Evolutionary conservation across 768 basidiomycete genomes (phyloP).

Genomic region (Hygrophoropsis aurantiaca): DNA sequence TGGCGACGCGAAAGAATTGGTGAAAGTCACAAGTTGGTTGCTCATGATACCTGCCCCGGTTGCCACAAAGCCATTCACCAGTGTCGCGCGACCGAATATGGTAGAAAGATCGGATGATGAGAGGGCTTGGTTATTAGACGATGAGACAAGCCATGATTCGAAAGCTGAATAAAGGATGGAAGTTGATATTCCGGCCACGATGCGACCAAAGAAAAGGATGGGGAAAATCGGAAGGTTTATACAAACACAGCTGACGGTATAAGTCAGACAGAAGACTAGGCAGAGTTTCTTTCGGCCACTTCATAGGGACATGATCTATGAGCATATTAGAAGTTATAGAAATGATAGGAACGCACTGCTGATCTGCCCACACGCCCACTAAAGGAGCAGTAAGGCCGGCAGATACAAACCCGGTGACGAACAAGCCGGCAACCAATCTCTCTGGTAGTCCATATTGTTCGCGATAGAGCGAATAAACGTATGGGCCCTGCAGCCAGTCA

Average conservation of each 20-base stretch:
- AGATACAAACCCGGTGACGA: conserved; percentile 75
- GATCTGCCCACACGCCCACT: conserved; percentile 77
- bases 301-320: conserved; percentile 1
- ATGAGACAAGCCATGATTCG: conserved; percentile 75
- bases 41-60: conserved; percentile 63
- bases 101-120: conserved; percentile 58
- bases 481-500: conserved; percentile 81
- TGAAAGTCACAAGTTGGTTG: conserved; percentile 59
- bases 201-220: conserved; percentile 59
- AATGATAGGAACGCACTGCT: conserved; percentile 48
- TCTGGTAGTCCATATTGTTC: conserved; percentile 68
- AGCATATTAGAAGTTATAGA: not conserved
- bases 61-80: conserved; percentile 74
- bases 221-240: conserved; percentile 58
- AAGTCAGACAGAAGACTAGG: conserved; percentile 70
- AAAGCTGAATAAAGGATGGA: conserved; percentile 76
- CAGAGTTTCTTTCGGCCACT: conserved; percentile 72
- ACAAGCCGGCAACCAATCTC: conserved; percentile 64
- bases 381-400: conserved; percentile 70
- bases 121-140: conserved; percentile 51
- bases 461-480: conserved; percentile 71
- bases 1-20: conserved; percentile 56
- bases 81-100: conserved; percentile 73
- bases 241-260: conserved; percentile 57
- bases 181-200: conserved; percentile 71